Percentiles rank a stretch among this genome's conserved stretches.
Evolutionary conservation across 2,329 filamentous ascomycete genomes (phyloP).

Genomic region (Penicillium sp.): DNA sequence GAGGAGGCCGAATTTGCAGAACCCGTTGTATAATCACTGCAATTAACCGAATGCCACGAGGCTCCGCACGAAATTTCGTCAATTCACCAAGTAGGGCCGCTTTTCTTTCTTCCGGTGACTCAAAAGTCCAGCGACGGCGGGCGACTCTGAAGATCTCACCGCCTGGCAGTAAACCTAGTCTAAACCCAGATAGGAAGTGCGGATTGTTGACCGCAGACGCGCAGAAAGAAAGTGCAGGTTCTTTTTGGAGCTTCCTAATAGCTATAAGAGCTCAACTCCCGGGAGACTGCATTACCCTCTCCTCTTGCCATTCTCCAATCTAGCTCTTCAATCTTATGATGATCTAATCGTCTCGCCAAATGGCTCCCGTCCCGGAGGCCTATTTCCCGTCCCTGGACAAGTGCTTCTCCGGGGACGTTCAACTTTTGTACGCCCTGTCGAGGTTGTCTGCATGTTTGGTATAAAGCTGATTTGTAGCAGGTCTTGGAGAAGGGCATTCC

Average conservation of each 20-base stretch:
- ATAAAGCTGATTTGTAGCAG: constrained; percentile 48
- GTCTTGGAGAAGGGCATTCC: constrained; percentile 62
- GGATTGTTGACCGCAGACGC: constrained; percentile 43
- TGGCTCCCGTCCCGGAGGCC: constrained; percentile 72
- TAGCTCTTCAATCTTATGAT: constrained; percentile 38
- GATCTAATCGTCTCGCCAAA: constrained; percentile 52
- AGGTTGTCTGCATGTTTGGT: background rate
- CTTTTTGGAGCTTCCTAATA: constrained; percentile 34
- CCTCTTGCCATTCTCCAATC: constrained; percentile 11
- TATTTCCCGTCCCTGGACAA: constrained; percentile 86
- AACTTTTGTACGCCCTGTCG: constrained; percentile 67
- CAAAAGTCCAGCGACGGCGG: constrained; percentile 13
- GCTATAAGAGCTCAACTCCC: constrained; percentile 24
- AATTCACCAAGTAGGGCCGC: background rate
- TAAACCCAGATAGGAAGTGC: constrained; percentile 43
- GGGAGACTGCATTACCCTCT: background rate
- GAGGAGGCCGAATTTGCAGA: background rate
- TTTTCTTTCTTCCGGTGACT: constrained; percentile 13
- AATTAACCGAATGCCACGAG: background rate
- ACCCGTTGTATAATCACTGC: background rate
- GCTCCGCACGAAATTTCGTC: background rate
- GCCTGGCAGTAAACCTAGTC: constrained; percentile 40
- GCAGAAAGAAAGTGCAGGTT: constrained; percentile 35
- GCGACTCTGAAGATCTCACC: constrained; percentile 27
- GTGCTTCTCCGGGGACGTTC: constrained; percentile 78